Evolutionary conservation across 768 basidiomycete species (phyloP).

Genomic region (Russula sp.): DNA sequence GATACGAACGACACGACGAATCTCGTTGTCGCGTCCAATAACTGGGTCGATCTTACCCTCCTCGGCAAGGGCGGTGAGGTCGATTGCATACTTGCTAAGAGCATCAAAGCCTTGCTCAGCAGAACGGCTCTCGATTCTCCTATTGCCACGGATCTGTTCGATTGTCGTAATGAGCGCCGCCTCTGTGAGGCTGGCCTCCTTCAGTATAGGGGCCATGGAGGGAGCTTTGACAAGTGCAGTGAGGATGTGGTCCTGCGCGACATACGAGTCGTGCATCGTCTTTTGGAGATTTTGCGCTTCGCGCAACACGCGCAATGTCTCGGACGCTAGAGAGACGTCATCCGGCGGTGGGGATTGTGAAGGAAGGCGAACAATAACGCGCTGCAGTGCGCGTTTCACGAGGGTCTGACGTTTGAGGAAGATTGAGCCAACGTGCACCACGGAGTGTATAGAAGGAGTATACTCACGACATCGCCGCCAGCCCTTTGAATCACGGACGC

Average conservation of each 20-base stretch:
- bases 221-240: constrained; percentile 76
- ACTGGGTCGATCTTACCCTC: constrained; percentile 96
- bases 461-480: constrained; percentile 75
- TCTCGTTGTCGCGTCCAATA: constrained; percentile 89
- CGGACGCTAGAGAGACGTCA: constrained; percentile 56
- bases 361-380: constrained; percentile 72
- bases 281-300: constrained; percentile 75
- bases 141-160: constrained; percentile 73
- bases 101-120: constrained; percentile 95
- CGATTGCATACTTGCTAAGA: constrained; percentile 78
- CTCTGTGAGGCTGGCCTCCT: constrained; percentile 68
- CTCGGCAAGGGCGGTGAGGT: constrained; percentile 80
- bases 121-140: constrained; percentile 74
- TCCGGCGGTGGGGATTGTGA: constrained; percentile 82
- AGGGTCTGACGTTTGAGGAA: constrained; percentile 31
- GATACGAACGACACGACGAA: constrained; percentile 76
- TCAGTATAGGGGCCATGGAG: constrained; percentile 58
- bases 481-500: constrained; percentile 70
- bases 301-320: constrained; percentile 54
- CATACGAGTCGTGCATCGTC: constrained; percentile 83
- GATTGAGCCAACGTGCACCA: neutral
- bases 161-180: constrained; percentile 68
- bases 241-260: constrained; percentile 89
- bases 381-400: constrained; percentile 68
- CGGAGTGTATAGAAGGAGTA: neutral